Evolutionary conservation across 192 early-diverging fungal species (phyloP).

Genomic region (Glomus cerebriforme): DNA sequence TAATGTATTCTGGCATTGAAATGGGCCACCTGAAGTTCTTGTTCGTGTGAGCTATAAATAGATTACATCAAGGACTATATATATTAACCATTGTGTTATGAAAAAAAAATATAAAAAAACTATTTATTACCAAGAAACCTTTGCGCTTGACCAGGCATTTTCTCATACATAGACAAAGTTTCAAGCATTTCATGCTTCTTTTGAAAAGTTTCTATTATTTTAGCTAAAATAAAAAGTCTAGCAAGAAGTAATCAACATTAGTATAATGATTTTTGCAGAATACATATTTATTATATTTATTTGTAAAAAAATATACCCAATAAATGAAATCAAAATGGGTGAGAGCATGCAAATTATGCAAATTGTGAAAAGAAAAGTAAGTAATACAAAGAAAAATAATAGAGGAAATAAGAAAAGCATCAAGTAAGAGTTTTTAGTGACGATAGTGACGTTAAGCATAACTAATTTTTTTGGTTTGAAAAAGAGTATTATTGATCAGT

Average conservation of each 20-base stretch:
- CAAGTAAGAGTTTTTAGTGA: no score
- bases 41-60: slow-evolving; percentile 13
- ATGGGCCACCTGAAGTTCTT: slow-evolving; percentile 27
- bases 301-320: slow-evolving; percentile 5
- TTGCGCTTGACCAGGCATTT: slow-evolving; percentile 11
- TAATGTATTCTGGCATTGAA: slow-evolving; percentile 26
- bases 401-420: no score
- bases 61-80: slow-evolving; percentile 7
- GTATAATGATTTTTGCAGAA: slow-evolving; percentile 19
- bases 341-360: no score
- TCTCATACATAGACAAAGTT: neutral
- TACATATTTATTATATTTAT: neutral
- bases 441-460: no score
- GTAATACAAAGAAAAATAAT: no score
- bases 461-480: no score
- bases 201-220: neutral
- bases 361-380: no score
- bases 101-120: neutral
- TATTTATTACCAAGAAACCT: slow-evolving; percentile 8
- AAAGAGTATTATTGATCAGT: no score
- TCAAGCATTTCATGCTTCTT: neutral
- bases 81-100: slow-evolving; percentile 17
- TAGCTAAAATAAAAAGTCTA: slow-evolving; percentile 31
- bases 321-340: slow-evolving; percentile 7
- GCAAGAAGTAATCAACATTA: slow-evolving; percentile 4